Conservation (phyloP, 192 early-diverging fungal species). For the Gaertneriomyces sp. region DNA sequence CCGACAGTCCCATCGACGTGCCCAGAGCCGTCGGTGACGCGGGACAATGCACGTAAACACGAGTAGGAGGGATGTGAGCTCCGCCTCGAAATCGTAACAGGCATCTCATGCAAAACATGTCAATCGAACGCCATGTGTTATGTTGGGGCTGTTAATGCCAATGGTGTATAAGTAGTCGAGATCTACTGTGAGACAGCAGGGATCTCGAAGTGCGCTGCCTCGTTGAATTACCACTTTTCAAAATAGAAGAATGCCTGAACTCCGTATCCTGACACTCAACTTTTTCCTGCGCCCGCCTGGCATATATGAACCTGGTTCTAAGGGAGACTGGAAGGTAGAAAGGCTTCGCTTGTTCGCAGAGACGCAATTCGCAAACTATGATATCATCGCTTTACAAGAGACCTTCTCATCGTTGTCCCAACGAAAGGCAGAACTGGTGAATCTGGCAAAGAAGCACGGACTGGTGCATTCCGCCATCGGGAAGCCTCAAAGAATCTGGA, state of each 20-base stretch:
- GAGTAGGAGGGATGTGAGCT: no score
- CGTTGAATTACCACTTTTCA: neutral
- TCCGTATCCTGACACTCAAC: conserved; percentile 29
- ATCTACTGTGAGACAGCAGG: no score
- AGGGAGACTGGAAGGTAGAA: conserved; percentile 31
- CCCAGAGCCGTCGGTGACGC: no score
- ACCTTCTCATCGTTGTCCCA: conserved; percentile 67
- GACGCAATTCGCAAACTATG: conserved; percentile 49
- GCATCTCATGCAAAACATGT: no score
- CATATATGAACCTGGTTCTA: conserved; percentile 5
- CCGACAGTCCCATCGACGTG: no score
- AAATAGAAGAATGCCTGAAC: conserved; percentile 32
- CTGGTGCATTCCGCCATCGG: conserved; percentile 48
- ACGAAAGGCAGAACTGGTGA: conserved; percentile 46
- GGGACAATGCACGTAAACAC: no score
- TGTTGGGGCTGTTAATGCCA: no score
- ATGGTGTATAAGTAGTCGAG: no score
- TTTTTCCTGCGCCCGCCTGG: conserved; percentile 30
- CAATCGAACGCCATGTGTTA: no score
- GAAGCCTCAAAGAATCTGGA: conserved; percentile 54
- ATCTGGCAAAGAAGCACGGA: conserved; percentile 10
- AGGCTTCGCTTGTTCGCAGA: conserved; percentile 20
- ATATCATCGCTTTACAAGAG: conserved; percentile 75
- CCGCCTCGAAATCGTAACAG: no score
- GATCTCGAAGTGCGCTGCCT: no score